phyloP scores from a whole-genome alignment of 164 flowering plant genomes.

The Vitis amurensis region DNA sequence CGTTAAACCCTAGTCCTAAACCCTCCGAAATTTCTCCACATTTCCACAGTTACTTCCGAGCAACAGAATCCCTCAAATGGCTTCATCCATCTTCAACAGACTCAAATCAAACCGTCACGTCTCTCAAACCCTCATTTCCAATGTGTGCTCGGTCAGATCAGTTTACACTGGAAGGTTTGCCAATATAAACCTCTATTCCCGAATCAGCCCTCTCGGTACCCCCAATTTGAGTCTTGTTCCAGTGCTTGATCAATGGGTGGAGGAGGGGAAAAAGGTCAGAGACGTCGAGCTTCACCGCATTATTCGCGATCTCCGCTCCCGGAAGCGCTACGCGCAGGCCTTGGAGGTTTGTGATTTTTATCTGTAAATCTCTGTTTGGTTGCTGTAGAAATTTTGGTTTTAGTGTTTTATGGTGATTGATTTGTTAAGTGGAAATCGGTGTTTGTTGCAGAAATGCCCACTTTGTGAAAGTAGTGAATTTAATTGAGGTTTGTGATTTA shows the following conservation, averaged over 20 bases:
- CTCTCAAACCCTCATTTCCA: no score
- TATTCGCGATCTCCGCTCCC: slow-evolving; percentile 22
- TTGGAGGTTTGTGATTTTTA: slow-evolving; percentile 18
- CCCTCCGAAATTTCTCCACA: no score
- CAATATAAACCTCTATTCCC: slow-evolving; percentile 18
- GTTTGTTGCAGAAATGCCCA: no score
- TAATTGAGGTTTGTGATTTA: no score
- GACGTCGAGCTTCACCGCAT: slow-evolving; percentile 16
- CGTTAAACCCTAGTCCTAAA: no score
- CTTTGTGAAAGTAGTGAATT: no score
- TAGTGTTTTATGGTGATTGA: neutral
- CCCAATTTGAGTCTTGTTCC: slow-evolving; percentile 20
- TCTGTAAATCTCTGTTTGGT: neutral
- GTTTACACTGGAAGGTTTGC: no score
- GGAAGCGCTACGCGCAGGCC: slow-evolving; percentile 30
- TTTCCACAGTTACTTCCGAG: no score
- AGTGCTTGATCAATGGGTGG: slow-evolving; percentile 33
- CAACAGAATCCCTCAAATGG: no score
- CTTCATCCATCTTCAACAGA: no score
- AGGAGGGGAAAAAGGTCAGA: slow-evolving; percentile 23
- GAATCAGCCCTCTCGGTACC: slow-evolving; percentile 34
- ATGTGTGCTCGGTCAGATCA: no score
- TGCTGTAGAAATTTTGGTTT: neutral
- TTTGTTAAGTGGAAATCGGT: neutral
- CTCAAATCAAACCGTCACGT: no score